These are phyloP conservation scores for Dryas alaskensis DNA, from an alignment of 306 rosid species.

Conservation along the genomic window DNA sequence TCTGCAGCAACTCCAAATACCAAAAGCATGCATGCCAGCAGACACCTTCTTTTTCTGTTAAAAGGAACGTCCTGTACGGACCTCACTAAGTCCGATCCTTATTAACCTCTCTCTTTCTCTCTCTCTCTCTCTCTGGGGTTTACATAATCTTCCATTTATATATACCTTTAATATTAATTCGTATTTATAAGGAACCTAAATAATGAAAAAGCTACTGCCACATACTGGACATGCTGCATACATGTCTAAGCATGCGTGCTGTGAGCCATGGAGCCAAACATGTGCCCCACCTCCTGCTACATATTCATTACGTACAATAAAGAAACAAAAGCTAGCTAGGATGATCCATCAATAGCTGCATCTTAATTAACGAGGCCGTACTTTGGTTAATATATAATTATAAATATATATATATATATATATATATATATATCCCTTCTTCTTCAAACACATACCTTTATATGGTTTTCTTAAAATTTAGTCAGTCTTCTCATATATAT, in stretches of 20 bases:
- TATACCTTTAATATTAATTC: background rate
- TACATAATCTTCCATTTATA: background rate
- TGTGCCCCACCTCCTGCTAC: constrained; percentile 2
- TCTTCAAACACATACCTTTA: no score
- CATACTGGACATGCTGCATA: constrained; percentile 26
- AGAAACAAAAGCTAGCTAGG: background rate
- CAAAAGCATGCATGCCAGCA: constrained; percentile 11
- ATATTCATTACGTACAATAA: background rate
- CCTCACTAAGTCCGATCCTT: background rate
- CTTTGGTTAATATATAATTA: no score
- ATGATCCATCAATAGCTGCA: no score
- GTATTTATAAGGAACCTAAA: background rate
- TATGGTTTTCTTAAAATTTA: no score
- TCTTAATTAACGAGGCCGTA: no score
- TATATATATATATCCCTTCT: no score
- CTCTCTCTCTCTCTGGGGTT: background rate
- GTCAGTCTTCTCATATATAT: no score
- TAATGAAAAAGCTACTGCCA: constrained; percentile 24
- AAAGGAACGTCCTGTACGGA: constrained; percentile 26
- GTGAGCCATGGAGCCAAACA: constrained; percentile 15
- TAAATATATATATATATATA: no score
- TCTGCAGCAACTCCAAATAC: constrained; percentile 17
- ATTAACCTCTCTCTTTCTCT: background rate
- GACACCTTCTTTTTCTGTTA: constrained; percentile 15
- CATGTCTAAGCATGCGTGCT: constrained; percentile 38